These are phyloP conservation scores for Fusarium sp. DNA, from an alignment of 2,329 filamentous ascomycete genomes.

Conservation along the genomic window DNA sequence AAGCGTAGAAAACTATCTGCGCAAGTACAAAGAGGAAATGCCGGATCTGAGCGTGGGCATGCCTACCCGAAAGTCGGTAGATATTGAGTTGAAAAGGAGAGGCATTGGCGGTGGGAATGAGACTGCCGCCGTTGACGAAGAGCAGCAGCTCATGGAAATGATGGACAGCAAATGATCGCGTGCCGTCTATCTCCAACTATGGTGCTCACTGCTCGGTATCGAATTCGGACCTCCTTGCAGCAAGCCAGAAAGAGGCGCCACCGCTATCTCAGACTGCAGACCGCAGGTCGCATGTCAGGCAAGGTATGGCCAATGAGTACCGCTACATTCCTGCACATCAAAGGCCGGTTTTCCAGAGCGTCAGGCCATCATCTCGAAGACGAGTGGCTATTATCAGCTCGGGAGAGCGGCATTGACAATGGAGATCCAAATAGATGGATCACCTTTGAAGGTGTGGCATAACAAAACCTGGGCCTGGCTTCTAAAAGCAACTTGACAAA, in stretches of 20 bases:
- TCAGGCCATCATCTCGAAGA: slow-evolving; percentile 38
- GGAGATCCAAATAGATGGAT: slow-evolving; percentile 4
- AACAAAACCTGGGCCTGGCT: slow-evolving; percentile 3
- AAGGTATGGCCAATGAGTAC: slow-evolving; percentile 31
- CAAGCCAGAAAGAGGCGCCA: slow-evolving; percentile 8
- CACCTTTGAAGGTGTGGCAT: slow-evolving; percentile 11
- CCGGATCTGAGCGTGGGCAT: slow-evolving; percentile 63
- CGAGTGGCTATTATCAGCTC: slow-evolving; percentile 8
- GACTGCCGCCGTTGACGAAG: slow-evolving; percentile 53
- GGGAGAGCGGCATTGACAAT: slow-evolving; percentile 17
- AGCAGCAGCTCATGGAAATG: slow-evolving; percentile 59
- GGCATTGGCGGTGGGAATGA: slow-evolving; percentile 53
- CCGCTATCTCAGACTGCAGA: slow-evolving; percentile 17
- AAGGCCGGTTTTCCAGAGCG: slow-evolving; percentile 23
- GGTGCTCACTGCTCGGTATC: slow-evolving; percentile 14
- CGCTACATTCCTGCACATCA: slow-evolving; percentile 13
- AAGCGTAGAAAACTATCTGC: slow-evolving; percentile 80
- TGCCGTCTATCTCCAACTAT: slow-evolving; percentile 4
- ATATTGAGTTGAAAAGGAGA: slow-evolving; percentile 69
- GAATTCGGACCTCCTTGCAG: slow-evolving; percentile 22
- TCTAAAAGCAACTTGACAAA: slow-evolving; percentile 17
- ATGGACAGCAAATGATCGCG: slow-evolving; percentile 50
- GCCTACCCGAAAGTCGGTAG: slow-evolving; percentile 69
- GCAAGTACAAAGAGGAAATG: slow-evolving; percentile 69
- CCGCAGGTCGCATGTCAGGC: slow-evolving; percentile 28